Conservation (phyloP, 305 asterid species). For the Fraxinus platypoda region DNA sequence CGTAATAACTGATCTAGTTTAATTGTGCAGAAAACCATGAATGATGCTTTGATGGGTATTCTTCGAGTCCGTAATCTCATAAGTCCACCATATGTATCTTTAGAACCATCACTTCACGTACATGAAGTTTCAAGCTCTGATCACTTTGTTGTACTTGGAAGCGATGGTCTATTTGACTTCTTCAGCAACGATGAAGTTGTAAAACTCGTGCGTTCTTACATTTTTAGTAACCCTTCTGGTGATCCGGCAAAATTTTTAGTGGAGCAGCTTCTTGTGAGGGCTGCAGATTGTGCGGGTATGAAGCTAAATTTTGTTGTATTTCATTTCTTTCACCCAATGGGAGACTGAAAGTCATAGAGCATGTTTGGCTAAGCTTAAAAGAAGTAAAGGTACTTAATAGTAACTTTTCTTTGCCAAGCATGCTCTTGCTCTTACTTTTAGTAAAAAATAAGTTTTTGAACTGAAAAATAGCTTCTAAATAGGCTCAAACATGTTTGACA, state of each 20-base stretch:
- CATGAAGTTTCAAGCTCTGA: slow-evolving; percentile 70
- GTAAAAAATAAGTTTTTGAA: not conserved
- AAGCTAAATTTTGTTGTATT: not conserved
- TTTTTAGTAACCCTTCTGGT: slow-evolving; percentile 53
- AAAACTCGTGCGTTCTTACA: slow-evolving; percentile 59
- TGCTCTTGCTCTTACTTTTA: not conserved
- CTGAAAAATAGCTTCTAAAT: not conserved
- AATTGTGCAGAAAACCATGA: slow-evolving; percentile 67
- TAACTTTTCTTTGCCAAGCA: not conserved
- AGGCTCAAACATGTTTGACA: not conserved
- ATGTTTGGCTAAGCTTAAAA: not conserved
- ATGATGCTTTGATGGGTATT: slow-evolving; percentile 91
- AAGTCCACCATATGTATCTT: slow-evolving; percentile 84
- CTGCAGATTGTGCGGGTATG: slow-evolving; percentile 90
- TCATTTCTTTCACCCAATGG: not conserved
- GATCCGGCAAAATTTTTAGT: slow-evolving; percentile 90
- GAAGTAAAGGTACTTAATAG: not conserved
- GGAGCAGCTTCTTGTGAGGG: slow-evolving; percentile 86
- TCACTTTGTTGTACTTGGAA: slow-evolving; percentile 81
- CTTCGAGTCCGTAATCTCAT: slow-evolving; percentile 72
- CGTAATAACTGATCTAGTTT: slow-evolving; percentile 14
- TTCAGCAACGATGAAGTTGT: slow-evolving; percentile 81
- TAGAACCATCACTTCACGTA: slow-evolving; percentile 56
- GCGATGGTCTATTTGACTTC: slow-evolving; percentile 94
- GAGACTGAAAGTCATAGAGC: not conserved